Evolutionary conservation across 495 filamentous ascomycete genomes (phyloP).

Genomic region (Lasiosphaeris hirsuta): DNA sequence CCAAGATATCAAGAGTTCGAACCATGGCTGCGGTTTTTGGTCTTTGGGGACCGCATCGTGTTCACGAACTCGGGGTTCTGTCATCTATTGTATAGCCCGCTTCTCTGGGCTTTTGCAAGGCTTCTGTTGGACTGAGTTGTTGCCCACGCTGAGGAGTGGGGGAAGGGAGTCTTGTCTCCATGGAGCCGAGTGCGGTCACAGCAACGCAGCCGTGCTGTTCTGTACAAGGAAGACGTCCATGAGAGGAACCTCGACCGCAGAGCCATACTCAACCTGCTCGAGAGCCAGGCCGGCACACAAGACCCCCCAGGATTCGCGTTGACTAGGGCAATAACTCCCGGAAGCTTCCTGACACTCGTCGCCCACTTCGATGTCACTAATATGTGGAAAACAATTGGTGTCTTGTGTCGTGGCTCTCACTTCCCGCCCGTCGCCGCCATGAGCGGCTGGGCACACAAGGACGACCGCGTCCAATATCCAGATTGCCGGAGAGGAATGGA

Average conservation of each 20-base stretch:
- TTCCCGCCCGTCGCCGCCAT: not conserved
- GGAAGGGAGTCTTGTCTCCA: too few species aligned
- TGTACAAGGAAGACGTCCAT: not conserved
- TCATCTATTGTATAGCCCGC: too few species aligned
- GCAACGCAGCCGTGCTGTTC: not conserved
- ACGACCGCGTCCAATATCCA: not conserved
- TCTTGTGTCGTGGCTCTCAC: not conserved
- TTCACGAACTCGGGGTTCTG: too few species aligned
- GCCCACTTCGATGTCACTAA: not conserved
- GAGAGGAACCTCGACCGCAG: not conserved
- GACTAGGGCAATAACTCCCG: not conserved
- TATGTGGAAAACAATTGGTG: not conserved
- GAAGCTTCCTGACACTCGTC: not conserved
- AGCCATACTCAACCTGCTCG: not conserved
- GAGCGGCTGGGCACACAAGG: not conserved
- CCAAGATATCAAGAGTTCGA: too few species aligned
- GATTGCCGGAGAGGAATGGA: not conserved
- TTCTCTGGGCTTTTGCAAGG: too few species aligned
- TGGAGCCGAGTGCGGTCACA: too few species aligned
- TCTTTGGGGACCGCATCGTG: too few species aligned
- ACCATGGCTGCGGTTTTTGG: too few species aligned
- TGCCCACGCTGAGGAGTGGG: too few species aligned
- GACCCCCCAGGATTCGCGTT: not conserved
- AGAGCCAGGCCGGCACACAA: not conserved
- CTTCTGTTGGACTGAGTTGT: too few species aligned